Percentiles rank a stretch among this genome's conserved stretches.
Evolutionary conservation across 176 grass and related monocot species (phyloP).

Genomic region (Otatea glauca): DNA sequence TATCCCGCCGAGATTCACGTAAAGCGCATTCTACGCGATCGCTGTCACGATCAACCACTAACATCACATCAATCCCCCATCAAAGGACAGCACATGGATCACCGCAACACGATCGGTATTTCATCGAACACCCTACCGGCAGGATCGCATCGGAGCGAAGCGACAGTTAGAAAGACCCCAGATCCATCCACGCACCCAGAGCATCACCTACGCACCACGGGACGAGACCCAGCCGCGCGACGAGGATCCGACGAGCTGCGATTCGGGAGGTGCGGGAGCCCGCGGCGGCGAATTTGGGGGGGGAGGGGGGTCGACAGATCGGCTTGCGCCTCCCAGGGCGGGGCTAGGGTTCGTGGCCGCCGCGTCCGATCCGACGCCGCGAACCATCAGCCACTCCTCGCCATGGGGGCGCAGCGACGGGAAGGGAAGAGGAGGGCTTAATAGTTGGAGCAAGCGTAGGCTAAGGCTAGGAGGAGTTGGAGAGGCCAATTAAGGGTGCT

Average conservation of each 20-base stretch:
- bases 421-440: neutral
- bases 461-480: neutral
- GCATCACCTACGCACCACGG: constrained; percentile 3
- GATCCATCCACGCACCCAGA: neutral
- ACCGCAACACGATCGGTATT: neutral
- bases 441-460: neutral
- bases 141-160: neutral
- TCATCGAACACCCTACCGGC: neutral
- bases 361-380: constrained; percentile 28
- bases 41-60: neutral
- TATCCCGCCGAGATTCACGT: neutral
- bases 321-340: neutral
- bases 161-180: neutral
- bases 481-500: neutral
- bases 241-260: neutral
- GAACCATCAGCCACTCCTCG: constrained; percentile 25
- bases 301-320: neutral
- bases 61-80: neutral
- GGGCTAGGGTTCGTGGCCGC: constrained; percentile 11
- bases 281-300: neutral
- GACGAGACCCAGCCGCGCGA: neutral
- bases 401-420: neutral
- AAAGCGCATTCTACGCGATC: neutral
- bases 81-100: neutral
- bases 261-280: neutral